Base-by-base conservation (phyloP, 495 filamentous ascomycete genomes). In the Daldinia concentrica region DNA sequence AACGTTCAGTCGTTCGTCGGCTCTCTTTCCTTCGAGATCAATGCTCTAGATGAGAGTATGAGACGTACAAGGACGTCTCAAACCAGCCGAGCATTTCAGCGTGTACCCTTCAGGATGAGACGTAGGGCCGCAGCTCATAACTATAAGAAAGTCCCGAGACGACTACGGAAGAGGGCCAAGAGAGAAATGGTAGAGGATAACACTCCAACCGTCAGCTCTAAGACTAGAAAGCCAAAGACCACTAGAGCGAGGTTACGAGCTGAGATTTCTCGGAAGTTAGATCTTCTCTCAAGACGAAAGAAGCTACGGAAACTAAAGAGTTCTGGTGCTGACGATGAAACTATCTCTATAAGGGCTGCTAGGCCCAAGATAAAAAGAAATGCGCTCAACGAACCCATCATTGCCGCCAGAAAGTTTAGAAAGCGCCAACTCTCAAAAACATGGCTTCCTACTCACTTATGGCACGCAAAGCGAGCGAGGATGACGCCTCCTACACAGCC, bases 391-490 rank as follows among this genome's bases (percentile, higher is more conserved):
- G 82, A 85, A 4, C 91, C 93, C 1, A 85, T 86, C 0, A 86
- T 86, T 51, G 82, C 90, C 2, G 85, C 88, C 22, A 85, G 89
- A 12, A 94, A 90, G 68, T 98, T 90, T 72, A 88, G 89, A 66
- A 97, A 94, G 81, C 89, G 95, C 1, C 95, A 99, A 78, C 78
- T 88, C 34, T 86, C 91, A 77, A 99, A 99, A 83, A 91, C 90
- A 0, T 98, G 95, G 95, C 85, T 99, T 3, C 96, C 95, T 2
- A 97, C 95, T 17, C 95, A 99, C 75, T 78, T 97, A 59, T 99
- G 89, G 83, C 95, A 97, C 82, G 91, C 94, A 15, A 98, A 99
- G 75, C 84, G 95, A 50, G 95, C 95, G 6, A 89, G 85, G 61
- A 96, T 99, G 91, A 91, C 92, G 1, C 86, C 87, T 12, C 90